Conservation (phyloP, 345 rosid species). For the Viola odorata region DNA sequence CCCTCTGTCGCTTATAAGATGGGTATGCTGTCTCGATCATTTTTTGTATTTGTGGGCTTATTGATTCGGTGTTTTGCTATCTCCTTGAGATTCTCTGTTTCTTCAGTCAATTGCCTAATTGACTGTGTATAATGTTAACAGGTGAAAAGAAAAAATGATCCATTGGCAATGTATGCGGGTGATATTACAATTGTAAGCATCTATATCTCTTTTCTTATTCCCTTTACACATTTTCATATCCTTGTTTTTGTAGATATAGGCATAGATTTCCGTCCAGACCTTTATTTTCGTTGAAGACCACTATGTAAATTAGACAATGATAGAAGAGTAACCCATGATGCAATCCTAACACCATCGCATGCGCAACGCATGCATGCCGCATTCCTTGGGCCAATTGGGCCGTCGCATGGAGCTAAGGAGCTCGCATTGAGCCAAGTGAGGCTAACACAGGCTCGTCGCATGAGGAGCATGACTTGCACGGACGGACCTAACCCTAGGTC, state of each 20-base stretch:
- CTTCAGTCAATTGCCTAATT: too few species aligned
- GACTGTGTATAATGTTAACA: conserved; percentile 19
- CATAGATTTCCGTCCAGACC: neutral
- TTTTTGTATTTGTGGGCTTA: neutral
- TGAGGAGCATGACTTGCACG: too few species aligned
- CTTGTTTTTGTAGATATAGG: neutral
- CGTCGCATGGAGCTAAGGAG: too few species aligned
- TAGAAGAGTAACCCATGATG: too few species aligned
- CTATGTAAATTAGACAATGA: too few species aligned
- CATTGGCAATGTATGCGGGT: conserved; percentile 91
- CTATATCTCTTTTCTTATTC: neutral
- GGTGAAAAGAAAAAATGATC: conserved; percentile 89
- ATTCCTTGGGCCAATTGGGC: too few species aligned
- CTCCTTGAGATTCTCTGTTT: too few species aligned
- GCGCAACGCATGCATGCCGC: too few species aligned
- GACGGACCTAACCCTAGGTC: too few species aligned
- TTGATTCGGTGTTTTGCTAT: neutral
- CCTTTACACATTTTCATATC: neutral
- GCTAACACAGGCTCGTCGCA: too few species aligned
- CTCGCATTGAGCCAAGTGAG: too few species aligned
- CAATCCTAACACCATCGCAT: too few species aligned
- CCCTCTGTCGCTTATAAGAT: conserved; percentile 89
- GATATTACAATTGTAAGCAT: conserved; percentile 82
- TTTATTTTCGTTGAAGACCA: neutral
- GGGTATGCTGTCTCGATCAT: conserved; percentile 34